A percentile compares a stretch with the other conserved stretches of the same genome.
Evolutionary conservation across 2,329 filamentous ascomycete genomes (phyloP).

Genomic region (Cercospora sp.): DNA sequence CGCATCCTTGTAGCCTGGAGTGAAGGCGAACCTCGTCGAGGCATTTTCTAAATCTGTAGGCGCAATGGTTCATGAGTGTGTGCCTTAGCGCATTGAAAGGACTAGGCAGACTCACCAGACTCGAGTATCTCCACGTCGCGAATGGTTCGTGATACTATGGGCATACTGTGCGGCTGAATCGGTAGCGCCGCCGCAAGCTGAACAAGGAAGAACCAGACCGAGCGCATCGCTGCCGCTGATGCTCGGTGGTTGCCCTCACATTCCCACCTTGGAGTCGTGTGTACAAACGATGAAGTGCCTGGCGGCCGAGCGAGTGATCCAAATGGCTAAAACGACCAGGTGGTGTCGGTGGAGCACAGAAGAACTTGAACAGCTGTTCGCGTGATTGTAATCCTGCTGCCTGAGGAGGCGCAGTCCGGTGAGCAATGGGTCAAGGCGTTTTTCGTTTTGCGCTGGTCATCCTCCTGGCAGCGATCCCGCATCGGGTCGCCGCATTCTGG

Average conservation of each 20-base stretch:
- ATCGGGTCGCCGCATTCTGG: not conserved
- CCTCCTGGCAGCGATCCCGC: not conserved
- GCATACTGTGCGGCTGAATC: conserved; percentile 11
- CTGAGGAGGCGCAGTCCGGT: conserved; percentile 16
- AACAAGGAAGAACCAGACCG: conserved; percentile 33
- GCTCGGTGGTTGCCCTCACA: not conserved
- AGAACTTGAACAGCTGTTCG: conserved; percentile 13
- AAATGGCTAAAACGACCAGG: not conserved
- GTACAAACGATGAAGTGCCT: not conserved
- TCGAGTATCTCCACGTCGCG: conserved; percentile 24
- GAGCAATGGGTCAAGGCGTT: conserved; percentile 9
- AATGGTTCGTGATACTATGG: conserved; percentile 5
- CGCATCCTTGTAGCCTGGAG: conserved; percentile 31
- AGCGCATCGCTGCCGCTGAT: conserved; percentile 26
- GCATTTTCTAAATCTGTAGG: conserved; percentile 28
- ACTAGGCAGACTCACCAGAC: conserved; percentile 23
- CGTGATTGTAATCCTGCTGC: conserved; percentile 13
- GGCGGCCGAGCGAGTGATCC: not conserved
- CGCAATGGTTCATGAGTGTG: conserved; percentile 11
- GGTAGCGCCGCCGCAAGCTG: conserved; percentile 20
- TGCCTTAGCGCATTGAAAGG: conserved; percentile 7
- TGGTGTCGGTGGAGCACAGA: not conserved
- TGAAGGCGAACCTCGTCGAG: conserved; percentile 46
- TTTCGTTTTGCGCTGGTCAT: not conserved
- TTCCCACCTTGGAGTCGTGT: not conserved